Conservation (phyloP, 331 rosid genomes). For the Rhamnella rubrinervis region DNA sequence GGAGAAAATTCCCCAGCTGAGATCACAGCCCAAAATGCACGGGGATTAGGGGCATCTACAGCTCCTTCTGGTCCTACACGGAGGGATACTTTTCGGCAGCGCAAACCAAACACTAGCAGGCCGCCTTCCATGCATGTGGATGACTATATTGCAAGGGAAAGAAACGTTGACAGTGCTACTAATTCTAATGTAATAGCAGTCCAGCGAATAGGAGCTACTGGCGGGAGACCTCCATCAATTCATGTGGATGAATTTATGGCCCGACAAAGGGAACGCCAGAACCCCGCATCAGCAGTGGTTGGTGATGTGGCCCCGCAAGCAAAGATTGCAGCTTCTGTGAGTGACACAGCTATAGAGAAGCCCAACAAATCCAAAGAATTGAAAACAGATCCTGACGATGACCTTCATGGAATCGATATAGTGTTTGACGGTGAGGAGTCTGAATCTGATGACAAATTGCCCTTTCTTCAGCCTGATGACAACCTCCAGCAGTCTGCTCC, state of each 20-base stretch:
- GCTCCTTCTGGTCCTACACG: slow-evolving; percentile 85
- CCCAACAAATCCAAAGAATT: slow-evolving; percentile 69
- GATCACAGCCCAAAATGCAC: slow-evolving; percentile 51
- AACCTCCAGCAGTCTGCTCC: slow-evolving; percentile 77
- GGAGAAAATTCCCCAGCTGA: slow-evolving; percentile 78
- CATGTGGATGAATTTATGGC: slow-evolving; percentile 99
- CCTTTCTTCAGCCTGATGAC: slow-evolving; percentile 90
- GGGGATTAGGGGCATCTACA: slow-evolving; percentile 58
- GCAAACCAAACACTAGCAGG: slow-evolving; percentile 98
- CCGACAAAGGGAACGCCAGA: slow-evolving; percentile 96
- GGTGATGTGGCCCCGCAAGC: slow-evolving; percentile 61
- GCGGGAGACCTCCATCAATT: slow-evolving; percentile 98
- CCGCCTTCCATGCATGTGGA: slow-evolving; percentile 99
- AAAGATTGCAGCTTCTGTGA: slow-evolving; percentile 54
- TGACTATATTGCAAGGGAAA: slow-evolving; percentile 96
- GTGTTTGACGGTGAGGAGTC: slow-evolving; percentile 95
- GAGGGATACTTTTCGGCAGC: slow-evolving; percentile 92
- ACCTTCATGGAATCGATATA: slow-evolving; percentile 95
- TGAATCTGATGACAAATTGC: slow-evolving; percentile 84
- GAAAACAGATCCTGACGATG: slow-evolving; percentile 85
- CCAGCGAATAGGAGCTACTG: slow-evolving; percentile 76
- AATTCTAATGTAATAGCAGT: slow-evolving; percentile 77
- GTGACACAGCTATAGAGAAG: slow-evolving; percentile 62
- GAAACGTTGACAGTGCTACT: slow-evolving; percentile 71
- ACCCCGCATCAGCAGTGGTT: slow-evolving; percentile 62